Evolutionary conservation across 805 yeast genomes (phyloP).

Genomic region (Candida incommunis): DNA sequence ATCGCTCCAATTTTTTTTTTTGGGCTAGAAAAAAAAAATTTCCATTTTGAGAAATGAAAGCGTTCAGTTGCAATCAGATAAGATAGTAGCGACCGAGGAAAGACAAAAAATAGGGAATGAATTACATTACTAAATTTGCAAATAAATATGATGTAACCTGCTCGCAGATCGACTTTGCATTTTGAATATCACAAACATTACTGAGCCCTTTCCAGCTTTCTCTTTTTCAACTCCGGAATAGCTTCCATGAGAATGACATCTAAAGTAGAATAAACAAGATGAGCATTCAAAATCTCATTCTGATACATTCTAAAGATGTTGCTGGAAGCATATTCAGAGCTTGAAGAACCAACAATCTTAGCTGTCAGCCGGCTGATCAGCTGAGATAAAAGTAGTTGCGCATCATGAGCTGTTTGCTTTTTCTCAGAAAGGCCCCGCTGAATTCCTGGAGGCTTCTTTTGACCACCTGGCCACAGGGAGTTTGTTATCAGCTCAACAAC

Average conservation of each 20-base stretch:
- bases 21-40: too few species aligned
- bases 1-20: too few species aligned
- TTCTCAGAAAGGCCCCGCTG: conserved; percentile 39
- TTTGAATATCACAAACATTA: too few species aligned
- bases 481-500: conserved; percentile 15
- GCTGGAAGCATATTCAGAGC: conserved; percentile 47
- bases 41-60: too few species aligned
- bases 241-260: conserved; percentile 39
- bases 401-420: conserved; percentile 39
- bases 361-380: conserved; percentile 54
- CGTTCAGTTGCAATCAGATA: too few species aligned
- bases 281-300: conserved; percentile 54
- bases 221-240: background rate
- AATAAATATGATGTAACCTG: too few species aligned
- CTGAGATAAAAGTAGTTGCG: conserved; percentile 38
- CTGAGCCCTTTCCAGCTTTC: too few species aligned
- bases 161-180: too few species aligned
- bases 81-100: too few species aligned
- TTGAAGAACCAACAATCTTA: conserved; percentile 56
- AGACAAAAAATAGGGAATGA: too few species aligned
- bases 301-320: conserved; percentile 56
- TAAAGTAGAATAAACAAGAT: conserved; percentile 41
- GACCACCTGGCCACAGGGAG: conserved; percentile 39
- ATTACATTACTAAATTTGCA: too few species aligned
- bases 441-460: conserved; percentile 18